A percentile compares a stretch with the other conserved stretches of the same genome.
Conservation (phyloP, 2,329 filamentous ascomycete species). For the Cordyceps tenuipes region DNA sequence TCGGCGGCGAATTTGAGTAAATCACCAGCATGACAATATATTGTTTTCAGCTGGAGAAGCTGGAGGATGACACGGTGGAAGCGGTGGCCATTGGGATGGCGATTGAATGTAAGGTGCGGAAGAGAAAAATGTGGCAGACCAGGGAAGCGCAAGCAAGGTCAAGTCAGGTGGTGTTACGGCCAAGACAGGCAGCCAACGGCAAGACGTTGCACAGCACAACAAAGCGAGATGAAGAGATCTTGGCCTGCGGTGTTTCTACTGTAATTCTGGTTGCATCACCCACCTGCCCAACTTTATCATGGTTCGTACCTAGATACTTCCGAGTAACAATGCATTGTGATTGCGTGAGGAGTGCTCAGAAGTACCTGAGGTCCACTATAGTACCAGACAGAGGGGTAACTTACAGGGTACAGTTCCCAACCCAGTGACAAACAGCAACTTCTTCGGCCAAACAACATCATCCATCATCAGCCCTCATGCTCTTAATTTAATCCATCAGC, state of each 20-base stretch:
- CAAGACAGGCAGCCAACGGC: not conserved
- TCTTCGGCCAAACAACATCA: not conserved
- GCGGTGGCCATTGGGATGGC: not conserved
- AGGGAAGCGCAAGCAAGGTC: not conserved
- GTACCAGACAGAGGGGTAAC: not conserved
- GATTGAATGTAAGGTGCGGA: not conserved
- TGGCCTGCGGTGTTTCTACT: not conserved
- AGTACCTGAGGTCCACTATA: not conserved
- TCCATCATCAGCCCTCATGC: conserved; percentile 1
- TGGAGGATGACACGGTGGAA: not conserved
- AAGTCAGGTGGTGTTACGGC: not conserved
- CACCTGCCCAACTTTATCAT: not conserved
- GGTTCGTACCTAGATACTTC: not conserved
- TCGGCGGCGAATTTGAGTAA: not conserved
- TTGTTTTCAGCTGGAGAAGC: not conserved
- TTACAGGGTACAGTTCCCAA: not conserved
- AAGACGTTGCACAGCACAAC: not conserved
- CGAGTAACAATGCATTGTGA: not conserved
- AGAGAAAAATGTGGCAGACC: not conserved
- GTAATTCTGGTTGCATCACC: not conserved
- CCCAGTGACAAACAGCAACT: not conserved
- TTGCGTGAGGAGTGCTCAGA: not conserved
- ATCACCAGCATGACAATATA: not conserved
- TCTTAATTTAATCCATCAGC: not conserved
- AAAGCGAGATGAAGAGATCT: not conserved